phyloP scores from a whole-genome alignment of 2,329 filamentous ascomycete species.

The Alternaria burnsii region DNA sequence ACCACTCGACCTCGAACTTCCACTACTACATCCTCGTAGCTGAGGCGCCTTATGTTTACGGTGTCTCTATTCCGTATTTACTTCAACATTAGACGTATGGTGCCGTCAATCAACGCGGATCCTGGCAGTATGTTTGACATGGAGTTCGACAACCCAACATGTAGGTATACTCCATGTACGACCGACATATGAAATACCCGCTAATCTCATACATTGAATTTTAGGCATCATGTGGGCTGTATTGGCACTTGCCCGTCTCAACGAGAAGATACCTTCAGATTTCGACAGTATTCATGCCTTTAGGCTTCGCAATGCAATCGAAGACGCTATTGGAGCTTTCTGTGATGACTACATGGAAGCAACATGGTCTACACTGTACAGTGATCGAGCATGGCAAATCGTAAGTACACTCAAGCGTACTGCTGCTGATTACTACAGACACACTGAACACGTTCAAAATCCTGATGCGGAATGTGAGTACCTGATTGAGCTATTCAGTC shows the following conservation, averaged over 20 bases:
- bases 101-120: neutral
- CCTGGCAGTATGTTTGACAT: neutral
- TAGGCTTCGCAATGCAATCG: neutral
- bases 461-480: neutral
- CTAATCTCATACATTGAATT: too few species aligned
- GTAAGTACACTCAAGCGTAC: neutral
- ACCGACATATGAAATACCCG: too few species aligned
- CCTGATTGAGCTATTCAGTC: neutral
- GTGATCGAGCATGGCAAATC: neutral
- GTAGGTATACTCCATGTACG: neutral
- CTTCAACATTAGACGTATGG: neutral
- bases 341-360: neutral
- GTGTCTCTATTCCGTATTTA: neutral
- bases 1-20: neutral
- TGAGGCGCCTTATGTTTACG: neutral
- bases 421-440: neutral
- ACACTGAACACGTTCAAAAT: neutral
- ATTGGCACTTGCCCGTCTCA: neutral
- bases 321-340: neutral
- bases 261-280: neutral
- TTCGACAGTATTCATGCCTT: neutral
- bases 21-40: neutral
- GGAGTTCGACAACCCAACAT: neutral
- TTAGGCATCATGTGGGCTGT: conserved; percentile 1
- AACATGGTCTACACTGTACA: neutral